These are phyloP conservation scores for Lophiotrema nucula DNA, from an alignment of 495 filamentous ascomycete species.

Conservation along the genomic window DNA sequence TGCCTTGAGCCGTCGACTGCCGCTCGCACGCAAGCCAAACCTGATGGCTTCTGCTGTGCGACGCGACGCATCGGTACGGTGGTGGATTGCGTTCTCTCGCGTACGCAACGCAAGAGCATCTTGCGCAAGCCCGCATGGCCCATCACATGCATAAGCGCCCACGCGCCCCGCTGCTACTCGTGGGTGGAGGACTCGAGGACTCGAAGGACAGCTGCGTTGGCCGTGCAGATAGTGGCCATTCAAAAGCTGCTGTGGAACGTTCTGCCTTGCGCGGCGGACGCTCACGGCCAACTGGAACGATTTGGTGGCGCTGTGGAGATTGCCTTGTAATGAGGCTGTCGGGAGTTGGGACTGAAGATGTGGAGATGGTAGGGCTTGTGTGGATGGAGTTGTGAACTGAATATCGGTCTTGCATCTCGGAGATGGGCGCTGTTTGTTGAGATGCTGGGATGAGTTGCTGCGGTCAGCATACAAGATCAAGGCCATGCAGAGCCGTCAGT, in stretches of 20 bases:
- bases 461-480: neutral
- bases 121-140: slow-evolving; percentile 6
- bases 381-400: slow-evolving; percentile 8
- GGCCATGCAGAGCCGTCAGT: neutral
- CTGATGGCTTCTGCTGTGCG: no score
- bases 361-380: neutral
- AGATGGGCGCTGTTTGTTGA: slow-evolving; percentile 11
- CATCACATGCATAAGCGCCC: slow-evolving; percentile 32
- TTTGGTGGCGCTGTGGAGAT: neutral
- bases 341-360: neutral
- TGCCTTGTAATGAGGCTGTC: neutral
- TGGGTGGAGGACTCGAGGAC: neutral
- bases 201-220: slow-evolving; percentile 12
- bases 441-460: neutral
- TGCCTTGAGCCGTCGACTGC: neutral
- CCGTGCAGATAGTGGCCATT: slow-evolving; percentile 11
- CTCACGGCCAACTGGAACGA: neutral
- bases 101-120: slow-evolving; percentile 1
- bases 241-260: slow-evolving; percentile 12
- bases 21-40: neutral
- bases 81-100: slow-evolving; percentile 18
- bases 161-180: neutral
- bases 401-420: slow-evolving; percentile 5
- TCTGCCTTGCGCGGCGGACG: neutral
- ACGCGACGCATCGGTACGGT: slow-evolving; percentile 7